These are phyloP conservation scores for Candida takata DNA, from an alignment of 805 yeast species.

Conservation along the genomic window DNA sequence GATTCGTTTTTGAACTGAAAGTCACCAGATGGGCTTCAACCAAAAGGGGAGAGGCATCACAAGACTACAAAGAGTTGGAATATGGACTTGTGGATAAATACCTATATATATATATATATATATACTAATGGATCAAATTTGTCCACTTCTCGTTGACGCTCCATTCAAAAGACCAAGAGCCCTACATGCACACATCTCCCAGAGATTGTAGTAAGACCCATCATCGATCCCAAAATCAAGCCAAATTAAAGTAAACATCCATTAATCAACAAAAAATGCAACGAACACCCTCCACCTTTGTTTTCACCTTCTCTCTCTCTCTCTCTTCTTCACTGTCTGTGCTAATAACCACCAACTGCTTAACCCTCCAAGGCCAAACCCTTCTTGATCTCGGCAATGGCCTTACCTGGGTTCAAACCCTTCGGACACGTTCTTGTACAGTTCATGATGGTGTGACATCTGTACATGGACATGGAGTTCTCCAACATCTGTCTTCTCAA, in stretches of 20 bases:
- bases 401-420: constrained; percentile 96
- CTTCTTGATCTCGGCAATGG: constrained; percentile 96
- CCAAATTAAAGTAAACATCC: too few species aligned
- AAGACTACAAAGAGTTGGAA: too few species aligned
- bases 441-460: constrained; percentile 99
- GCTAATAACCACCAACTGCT: background rate
- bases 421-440: constrained; percentile 97
- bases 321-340: background rate
- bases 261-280: too few species aligned
- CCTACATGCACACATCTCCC: background rate
- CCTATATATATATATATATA: constrained; percentile 1
- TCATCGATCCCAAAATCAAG: too few species aligned
- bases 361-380: constrained; percentile 49
- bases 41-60: too few species aligned
- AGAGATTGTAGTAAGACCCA: too few species aligned
- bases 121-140: background rate
- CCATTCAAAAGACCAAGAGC: too few species aligned
- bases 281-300: background rate
- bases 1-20: too few species aligned
- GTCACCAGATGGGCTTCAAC: too few species aligned
- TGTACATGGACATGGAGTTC: constrained; percentile 94
- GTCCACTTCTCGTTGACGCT: too few species aligned
- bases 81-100: constrained; percentile 3
- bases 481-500: constrained; percentile 84
- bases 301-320: background rate